Conservation (phyloP, 345 rosid species). For the Brassica juncea region DNA sequence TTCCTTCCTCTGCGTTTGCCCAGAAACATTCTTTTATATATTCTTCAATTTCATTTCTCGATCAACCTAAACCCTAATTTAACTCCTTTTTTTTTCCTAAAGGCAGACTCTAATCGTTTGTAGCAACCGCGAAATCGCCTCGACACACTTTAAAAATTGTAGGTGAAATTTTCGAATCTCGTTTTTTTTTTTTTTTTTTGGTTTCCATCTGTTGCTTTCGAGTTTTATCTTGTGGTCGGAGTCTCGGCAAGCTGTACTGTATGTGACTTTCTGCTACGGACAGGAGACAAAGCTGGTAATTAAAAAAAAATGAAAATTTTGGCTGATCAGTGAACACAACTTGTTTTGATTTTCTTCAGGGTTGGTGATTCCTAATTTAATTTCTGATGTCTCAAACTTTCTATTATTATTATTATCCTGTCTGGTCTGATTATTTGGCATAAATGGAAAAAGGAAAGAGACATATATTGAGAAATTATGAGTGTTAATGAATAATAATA, state of each 20-base stretch:
- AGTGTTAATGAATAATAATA: neutral
- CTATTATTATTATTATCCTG: neutral
- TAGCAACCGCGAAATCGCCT: slow-evolving; percentile 15
- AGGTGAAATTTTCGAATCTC: slow-evolving; percentile 26
- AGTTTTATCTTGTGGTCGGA: slow-evolving; percentile 13
- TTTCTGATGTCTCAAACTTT: neutral
- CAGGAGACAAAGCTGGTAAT: neutral
- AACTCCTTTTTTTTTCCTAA: neutral
- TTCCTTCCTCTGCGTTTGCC: neutral
- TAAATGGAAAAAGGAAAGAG: neutral
- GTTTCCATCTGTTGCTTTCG: neutral
- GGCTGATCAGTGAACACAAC: slow-evolving; percentile 8
- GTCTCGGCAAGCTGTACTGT: neutral
- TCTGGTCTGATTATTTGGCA: neutral
- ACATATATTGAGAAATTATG: neutral
- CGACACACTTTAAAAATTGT: neutral
- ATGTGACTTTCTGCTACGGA: slow-evolving; percentile 8
- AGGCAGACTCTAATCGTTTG: slow-evolving; percentile 6
- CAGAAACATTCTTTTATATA: neutral
- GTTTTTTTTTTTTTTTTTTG: neutral
- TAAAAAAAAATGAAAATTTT: neutral
- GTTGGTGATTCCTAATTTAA: neutral
- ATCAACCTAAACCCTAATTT: slow-evolving; percentile 20
- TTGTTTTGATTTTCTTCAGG: neutral
- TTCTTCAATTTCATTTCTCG: neutral